Evolutionary conservation across 345 rosid genomes (phyloP).

Genomic region (Eutrema yunnanense): DNA sequence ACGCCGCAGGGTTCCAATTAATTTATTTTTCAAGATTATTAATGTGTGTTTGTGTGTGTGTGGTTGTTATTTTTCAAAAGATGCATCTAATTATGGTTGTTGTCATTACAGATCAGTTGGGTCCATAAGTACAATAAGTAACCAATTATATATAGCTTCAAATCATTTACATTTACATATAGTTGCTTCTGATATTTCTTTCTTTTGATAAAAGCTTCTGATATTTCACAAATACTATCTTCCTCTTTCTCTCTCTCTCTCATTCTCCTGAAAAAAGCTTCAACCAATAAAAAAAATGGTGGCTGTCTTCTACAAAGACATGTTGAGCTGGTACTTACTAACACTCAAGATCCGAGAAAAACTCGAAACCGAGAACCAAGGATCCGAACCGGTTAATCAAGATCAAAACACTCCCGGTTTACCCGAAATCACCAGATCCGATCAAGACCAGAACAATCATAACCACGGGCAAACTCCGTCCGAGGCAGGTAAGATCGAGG

Average conservation of each 20-base stretch:
- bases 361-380: constrained; percentile 17
- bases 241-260: neutral
- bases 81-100: constrained; percentile 8
- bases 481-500: constrained; percentile 27
- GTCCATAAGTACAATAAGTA: constrained; percentile 18
- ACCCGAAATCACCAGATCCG: constrained; percentile 5
- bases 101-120: constrained; percentile 28
- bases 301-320: constrained; percentile 34
- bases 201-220: neutral
- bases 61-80: neutral
- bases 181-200: neutral
- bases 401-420: neutral
- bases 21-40: neutral
- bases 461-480: constrained; percentile 27
- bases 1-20: neutral
- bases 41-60: neutral
- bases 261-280: constrained; percentile 4
- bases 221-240: neutral
- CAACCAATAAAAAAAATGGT: constrained; percentile 18
- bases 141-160: constrained; percentile 16
- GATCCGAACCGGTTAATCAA: neutral
- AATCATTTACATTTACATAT: neutral
- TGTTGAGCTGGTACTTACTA: constrained; percentile 34
- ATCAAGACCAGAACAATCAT: constrained; percentile 20
- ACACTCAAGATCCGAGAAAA: constrained; percentile 31